phyloP scores from a whole-genome alignment of 208 protist genomes.

The Blechomonas ayalai region DNA sequence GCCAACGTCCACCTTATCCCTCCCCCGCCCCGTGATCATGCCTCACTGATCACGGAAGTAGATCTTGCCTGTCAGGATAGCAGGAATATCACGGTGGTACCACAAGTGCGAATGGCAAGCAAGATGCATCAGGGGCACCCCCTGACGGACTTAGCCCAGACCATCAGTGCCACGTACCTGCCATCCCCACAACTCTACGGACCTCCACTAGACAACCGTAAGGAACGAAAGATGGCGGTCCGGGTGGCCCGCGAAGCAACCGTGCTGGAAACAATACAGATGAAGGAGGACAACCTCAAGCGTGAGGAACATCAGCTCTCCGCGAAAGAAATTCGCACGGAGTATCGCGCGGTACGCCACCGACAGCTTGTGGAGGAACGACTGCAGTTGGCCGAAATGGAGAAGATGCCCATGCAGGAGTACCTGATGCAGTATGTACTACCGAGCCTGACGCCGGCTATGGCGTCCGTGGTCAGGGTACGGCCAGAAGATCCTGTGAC shows the following conservation, averaged over 20 bases:
- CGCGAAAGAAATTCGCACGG: constrained; percentile 18
- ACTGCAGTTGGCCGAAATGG: constrained; percentile 7
- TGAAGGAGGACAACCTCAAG: constrained; percentile 20
- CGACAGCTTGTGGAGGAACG: constrained; percentile 49
- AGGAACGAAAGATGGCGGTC: constrained; percentile 1
- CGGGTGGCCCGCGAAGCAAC: constrained; percentile 1
- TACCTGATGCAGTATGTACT: constrained; percentile 93
- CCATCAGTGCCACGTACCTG: background rate
- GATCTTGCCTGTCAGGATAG: too few relatives aligned
- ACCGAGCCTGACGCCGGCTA: constrained; percentile 84
- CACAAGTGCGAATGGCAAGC: too few relatives aligned
- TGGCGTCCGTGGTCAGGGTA: constrained; percentile 82
- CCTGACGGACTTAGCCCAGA: constrained; percentile 1
- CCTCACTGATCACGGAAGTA: constrained; percentile 2
- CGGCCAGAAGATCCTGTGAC: constrained; percentile 90
- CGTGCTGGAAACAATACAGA: constrained; percentile 11
- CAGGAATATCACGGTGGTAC: too few relatives aligned
- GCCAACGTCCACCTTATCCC: constrained; percentile 28
- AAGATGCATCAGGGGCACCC: background rate
- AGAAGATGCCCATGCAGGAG: constrained; percentile 57
- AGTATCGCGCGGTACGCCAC: constrained; percentile 45
- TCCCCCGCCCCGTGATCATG: constrained; percentile 13
- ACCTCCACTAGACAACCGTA: constrained; percentile 1
- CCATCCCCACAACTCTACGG: background rate
- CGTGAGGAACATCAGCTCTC: constrained; percentile 14